Percentiles rank a stretch among this genome's conserved stretches.
phyloP scores from a whole-genome alignment of 2,329 filamentous ascomycete genomes.

The Aureobasidium pullulans region DNA sequence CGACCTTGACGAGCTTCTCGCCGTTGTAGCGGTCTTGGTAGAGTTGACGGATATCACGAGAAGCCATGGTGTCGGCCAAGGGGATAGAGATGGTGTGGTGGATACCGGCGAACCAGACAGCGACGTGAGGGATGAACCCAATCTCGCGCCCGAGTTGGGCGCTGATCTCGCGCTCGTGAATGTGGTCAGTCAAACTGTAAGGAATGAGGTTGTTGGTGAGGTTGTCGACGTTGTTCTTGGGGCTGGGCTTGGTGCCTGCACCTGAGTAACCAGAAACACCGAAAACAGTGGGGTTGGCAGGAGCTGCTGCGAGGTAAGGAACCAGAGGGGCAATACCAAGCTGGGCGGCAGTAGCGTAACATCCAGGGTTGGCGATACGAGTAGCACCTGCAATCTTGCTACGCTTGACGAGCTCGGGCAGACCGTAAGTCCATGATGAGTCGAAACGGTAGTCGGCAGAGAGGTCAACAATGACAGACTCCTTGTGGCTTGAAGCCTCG shows the following conservation, averaged over 20 bases:
- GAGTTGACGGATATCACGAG: slow-evolving; percentile 83
- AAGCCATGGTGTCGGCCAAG: slow-evolving; percentile 76
- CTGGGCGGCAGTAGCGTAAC: slow-evolving; percentile 90
- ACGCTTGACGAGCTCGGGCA: slow-evolving; percentile 77
- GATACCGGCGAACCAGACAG: slow-evolving; percentile 96
- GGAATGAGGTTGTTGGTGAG: slow-evolving; percentile 84
- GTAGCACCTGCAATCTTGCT: slow-evolving; percentile 68
- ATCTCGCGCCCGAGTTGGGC: slow-evolving; percentile 65
- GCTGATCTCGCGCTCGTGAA: slow-evolving; percentile 89
- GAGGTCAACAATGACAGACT: slow-evolving; percentile 80
- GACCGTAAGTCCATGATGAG: slow-evolving; percentile 75
- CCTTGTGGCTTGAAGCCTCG: slow-evolving; percentile 57
- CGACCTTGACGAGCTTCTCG: slow-evolving; percentile 88
- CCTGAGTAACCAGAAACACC: slow-evolving; percentile 92
- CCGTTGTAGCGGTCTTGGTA: slow-evolving; percentile 96
- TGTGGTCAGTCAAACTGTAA: slow-evolving; percentile 86
- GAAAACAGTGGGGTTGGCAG: slow-evolving; percentile 71
- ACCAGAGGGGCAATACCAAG: slow-evolving; percentile 79
- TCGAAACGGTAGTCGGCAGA: slow-evolving; percentile 97
- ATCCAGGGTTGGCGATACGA: slow-evolving; percentile 87
- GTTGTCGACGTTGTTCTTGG: slow-evolving; percentile 83
- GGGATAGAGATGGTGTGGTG: slow-evolving; percentile 87
- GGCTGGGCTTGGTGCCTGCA: slow-evolving; percentile 85
- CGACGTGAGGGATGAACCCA: slow-evolving; percentile 87
- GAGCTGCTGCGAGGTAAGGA: slow-evolving; percentile 55